Conservation (phyloP, 1,139 yeast species). For the Blastobotrys indianensis region DNA sequence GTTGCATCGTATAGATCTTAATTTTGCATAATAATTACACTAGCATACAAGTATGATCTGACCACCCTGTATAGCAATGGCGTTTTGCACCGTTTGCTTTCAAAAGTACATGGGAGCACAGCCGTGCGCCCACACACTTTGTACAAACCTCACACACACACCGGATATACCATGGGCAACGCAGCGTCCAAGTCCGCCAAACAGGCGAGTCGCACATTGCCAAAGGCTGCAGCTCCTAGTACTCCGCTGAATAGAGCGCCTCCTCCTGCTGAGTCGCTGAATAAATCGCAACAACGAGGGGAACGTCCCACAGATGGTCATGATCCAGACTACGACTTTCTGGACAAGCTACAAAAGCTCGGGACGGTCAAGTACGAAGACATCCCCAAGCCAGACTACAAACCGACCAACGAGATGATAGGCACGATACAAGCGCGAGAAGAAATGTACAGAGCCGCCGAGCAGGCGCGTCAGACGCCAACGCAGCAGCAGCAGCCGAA, state of each 20-base stretch:
- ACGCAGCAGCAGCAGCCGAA: neutral
- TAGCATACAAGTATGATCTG: too few relatives aligned
- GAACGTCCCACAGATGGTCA: constrained; percentile 1
- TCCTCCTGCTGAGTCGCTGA: too few relatives aligned
- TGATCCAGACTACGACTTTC: constrained; percentile 5
- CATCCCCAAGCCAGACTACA: neutral
- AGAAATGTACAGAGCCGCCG: neutral
- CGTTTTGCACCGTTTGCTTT: too few relatives aligned
- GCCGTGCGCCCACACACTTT: too few relatives aligned
- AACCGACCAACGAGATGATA: constrained; percentile 1
- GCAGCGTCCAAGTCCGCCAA: constrained; percentile 1
- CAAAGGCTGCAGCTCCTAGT: neutral
- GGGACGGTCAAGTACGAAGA: constrained; percentile 10
- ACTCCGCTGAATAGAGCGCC: neutral
- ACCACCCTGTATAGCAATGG: too few relatives aligned
- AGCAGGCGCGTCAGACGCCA: neutral
- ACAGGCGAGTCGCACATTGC: neutral
- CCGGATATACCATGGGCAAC: constrained; percentile 3
- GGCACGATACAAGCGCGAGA: constrained; percentile 6
- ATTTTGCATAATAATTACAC: too few relatives aligned
- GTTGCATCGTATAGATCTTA: constrained; percentile 13
- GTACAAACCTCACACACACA: too few relatives aligned
- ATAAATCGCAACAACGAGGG: neutral
- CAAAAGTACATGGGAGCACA: too few relatives aligned
- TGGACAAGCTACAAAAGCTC: constrained; percentile 6